Base-by-base conservation (phyloP, 148 eudicot genomes). In the Heliosperma pusillum region DNA sequence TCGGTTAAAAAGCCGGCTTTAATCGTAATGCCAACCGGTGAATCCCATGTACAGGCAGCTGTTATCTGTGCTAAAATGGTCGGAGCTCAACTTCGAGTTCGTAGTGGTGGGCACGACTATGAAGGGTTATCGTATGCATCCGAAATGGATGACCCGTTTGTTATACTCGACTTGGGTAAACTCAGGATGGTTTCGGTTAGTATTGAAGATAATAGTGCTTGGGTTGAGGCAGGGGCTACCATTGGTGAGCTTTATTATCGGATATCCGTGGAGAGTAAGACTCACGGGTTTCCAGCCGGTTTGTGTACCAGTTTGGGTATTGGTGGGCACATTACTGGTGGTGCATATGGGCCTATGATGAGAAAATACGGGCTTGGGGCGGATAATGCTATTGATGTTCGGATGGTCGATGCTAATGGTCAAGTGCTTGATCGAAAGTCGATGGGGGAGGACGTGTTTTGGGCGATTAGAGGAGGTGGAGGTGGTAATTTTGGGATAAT, bases 381-480 rank as follows among this genome's bases (percentile, higher is more conserved):
- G 3, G 89, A 86, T 59, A 86, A 86, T 68, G 82, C 77, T 17
- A 25, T 84, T 15, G 87, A 86, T 76, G 89, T 85, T 25, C 69
- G 59, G 33, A 78, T 86, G 64, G 70, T 86, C 3, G 83, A 86
- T 72, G 85, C 72, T 5, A 75, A 84, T 57, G 85, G 89, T 10
- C 60, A 50, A 30, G 66, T 86, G 36, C 83, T 80, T 27, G 83
- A 80, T 30, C 61, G 87, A 52, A 26, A 76, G 72, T 52, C 82
- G 29, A 86, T 86, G 88, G 88, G 88, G 22, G 88, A 86, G 72
- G 86, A 86, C 63, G 59, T 86, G 21, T 86, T 86, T 76, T 86
- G 86, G 89, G 89, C 89, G 9, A 77, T 86, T 21, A 80, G 83
- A 76, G 83, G 83, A 5, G 83, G 83, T 58, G 83, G 83, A 16